Conservation (phyloP, 169 alveolate genomes). For the Plasmodium chabaudi region DNA sequence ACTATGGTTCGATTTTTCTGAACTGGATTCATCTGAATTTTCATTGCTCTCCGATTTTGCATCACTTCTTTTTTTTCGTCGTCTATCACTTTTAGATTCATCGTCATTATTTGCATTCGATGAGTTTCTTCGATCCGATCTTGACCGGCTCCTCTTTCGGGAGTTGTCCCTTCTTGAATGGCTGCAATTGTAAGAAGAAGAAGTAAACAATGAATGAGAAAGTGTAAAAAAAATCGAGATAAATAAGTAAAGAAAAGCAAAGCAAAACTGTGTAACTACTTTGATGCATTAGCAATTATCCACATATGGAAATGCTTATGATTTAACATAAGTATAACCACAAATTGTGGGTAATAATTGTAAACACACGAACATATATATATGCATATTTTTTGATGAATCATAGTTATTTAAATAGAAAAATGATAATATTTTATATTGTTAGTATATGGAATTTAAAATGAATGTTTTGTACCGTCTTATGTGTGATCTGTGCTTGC, state of each 20-base stretch:
- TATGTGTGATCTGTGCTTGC: constrained; percentile 2
- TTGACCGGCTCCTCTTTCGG: constrained; percentile 14
- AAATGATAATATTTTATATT: neutral
- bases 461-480: constrained; percentile 16
- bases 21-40: neutral
- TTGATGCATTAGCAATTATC: too few species aligned
- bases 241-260: neutral
- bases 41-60: constrained; percentile 10
- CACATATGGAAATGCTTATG: too few species aligned
- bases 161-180: neutral
- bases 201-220: neutral
- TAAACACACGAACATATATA: too few species aligned
- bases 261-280: too few species aligned
- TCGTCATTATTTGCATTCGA: neutral
- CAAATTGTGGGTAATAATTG: too few species aligned
- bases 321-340: too few species aligned
- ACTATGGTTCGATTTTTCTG: constrained; percentile 1
- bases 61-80: constrained; percentile 7
- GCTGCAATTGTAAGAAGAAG: neutral
- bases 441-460: neutral
- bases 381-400: too few species aligned
- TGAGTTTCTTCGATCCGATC: constrained; percentile 9
- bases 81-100: constrained; percentile 8
- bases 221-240: neutral
- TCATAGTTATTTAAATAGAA: too few species aligned